Conservation (phyloP, 2,329 filamentous ascomycete genomes). For the Sphaerostilbella broomeana region DNA sequence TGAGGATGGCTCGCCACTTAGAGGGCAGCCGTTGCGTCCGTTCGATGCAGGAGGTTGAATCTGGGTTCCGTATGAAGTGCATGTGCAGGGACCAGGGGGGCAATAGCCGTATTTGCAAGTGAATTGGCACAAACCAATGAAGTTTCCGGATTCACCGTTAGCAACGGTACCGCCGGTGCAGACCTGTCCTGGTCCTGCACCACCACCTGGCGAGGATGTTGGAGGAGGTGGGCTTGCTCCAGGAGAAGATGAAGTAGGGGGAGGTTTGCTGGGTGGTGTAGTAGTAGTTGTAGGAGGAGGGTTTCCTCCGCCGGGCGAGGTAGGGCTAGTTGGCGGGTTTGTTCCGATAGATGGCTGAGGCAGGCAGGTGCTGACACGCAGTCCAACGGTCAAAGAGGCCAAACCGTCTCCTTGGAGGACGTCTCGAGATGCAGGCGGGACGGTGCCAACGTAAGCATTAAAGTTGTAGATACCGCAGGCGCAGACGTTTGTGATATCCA, state of each 20-base stretch:
- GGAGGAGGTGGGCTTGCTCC: neutral
- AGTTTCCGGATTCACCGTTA: slow-evolving; percentile 26
- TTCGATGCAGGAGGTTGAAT: slow-evolving; percentile 20
- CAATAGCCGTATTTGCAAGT: slow-evolving; percentile 27
- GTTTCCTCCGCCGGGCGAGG: slow-evolving; percentile 25
- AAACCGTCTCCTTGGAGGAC: slow-evolving; percentile 9
- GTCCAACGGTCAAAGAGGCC: slow-evolving; percentile 6
- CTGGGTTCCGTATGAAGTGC: slow-evolving; percentile 25
- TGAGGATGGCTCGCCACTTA: slow-evolving; percentile 25
- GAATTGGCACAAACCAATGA: slow-evolving; percentile 30
- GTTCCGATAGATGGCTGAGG: slow-evolving; percentile 25
- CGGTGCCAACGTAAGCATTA: slow-evolving; percentile 47
- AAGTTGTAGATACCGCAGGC: slow-evolving; percentile 50
- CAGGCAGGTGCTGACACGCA: slow-evolving; percentile 13
- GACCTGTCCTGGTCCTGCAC: slow-evolving; percentile 8
- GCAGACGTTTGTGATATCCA: slow-evolving; percentile 43
- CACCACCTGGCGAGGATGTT: too few species aligned
- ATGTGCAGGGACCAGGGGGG: slow-evolving; percentile 28
- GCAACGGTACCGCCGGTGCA: slow-evolving; percentile 24
- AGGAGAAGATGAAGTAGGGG: neutral
- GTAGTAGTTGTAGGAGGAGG: slow-evolving; percentile 9
- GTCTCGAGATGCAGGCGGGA: slow-evolving; percentile 29
- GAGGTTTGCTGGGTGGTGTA: slow-evolving; percentile 11
- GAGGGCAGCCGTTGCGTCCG: slow-evolving; percentile 27
- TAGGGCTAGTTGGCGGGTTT: slow-evolving; percentile 12